Percentiles rank a stretch among this genome's conserved stretches.
Evolutionary conservation across 75 land plant species (phyloP).

Genomic region (Pinus taeda): DNA sequence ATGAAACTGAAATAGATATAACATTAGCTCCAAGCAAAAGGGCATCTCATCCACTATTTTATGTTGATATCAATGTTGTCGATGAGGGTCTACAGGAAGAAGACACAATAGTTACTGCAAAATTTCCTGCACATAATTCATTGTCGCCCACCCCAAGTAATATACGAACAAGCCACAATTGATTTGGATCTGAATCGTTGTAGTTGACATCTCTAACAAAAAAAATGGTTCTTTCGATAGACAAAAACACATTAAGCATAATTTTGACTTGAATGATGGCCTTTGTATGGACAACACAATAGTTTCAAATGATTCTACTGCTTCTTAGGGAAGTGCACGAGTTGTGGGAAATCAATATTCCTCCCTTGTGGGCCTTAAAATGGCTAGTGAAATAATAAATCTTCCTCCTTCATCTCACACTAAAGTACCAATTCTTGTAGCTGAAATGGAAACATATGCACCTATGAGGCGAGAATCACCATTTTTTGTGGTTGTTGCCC

Average conservation of each 20-base stretch:
- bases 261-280: too few species aligned
- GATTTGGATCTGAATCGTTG: constrained; percentile 52
- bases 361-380: too few species aligned
- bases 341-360: too few species aligned
- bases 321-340: too few species aligned
- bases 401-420: too few species aligned
- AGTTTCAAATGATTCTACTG: too few species aligned
- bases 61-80: constrained; percentile 43
- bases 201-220: too few species aligned
- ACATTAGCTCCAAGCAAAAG: background rate
- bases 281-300: too few species aligned
- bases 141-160: constrained; percentile 16
- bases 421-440: background rate
- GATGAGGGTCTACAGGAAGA: constrained; percentile 11
- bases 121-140: too few species aligned
- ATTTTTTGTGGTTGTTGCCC: constrained; percentile 8
- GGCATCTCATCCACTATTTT: constrained; percentile 12
- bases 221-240: too few species aligned
- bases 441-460: constrained; percentile 19
- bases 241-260: too few species aligned
- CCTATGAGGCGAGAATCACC: constrained; percentile 10
- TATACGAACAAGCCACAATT: constrained; percentile 41
- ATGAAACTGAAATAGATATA: constrained; percentile 5
- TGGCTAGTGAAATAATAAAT: too few species aligned
- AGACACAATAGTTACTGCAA: background rate